phyloP scores from a whole-genome alignment of 306 rosid species.

The Sindora glabra region DNA sequence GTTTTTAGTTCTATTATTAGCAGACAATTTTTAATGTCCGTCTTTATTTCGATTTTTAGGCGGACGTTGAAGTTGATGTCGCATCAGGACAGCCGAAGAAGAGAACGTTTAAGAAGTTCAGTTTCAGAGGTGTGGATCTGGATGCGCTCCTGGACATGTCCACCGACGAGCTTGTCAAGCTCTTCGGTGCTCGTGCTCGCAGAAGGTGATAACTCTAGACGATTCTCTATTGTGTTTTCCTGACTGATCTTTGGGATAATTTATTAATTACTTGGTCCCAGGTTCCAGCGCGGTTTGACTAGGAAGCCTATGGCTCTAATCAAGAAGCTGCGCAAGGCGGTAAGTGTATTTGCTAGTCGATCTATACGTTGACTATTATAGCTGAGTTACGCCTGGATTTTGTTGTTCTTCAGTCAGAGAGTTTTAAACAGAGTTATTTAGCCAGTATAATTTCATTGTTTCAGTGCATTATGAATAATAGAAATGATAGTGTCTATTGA shows the following conservation, averaged over 20 bases:
- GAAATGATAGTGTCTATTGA: no score
- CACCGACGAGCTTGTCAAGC: slow-evolving; percentile 79
- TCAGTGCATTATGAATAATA: no score
- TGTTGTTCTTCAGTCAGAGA: no score
- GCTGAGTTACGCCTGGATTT: no score
- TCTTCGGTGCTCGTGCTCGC: slow-evolving; percentile 71
- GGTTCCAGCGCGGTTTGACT: slow-evolving; percentile 50
- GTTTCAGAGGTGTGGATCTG: slow-evolving; percentile 73
- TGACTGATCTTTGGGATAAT: background rate
- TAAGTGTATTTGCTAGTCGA: no score
- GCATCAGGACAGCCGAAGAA: no score
- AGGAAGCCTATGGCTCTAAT: slow-evolving; percentile 55
- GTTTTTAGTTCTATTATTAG: background rate
- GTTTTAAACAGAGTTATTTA: no score
- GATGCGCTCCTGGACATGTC: slow-evolving; percentile 80
- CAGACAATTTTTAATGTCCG: background rate
- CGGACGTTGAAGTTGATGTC: slow-evolving; percentile 52
- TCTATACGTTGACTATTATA: no score
- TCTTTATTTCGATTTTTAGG: slow-evolving; percentile 19
- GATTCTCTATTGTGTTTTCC: background rate
- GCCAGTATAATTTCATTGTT: no score
- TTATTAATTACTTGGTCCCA: no score
- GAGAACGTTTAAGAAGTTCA: slow-evolving; percentile 86
- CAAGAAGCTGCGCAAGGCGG: slow-evolving; percentile 53
- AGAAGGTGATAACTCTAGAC: slow-evolving; percentile 37